These are phyloP conservation scores for Ilex asprella DNA, from an alignment of 257 asterid species.

Conservation along the genomic window DNA sequence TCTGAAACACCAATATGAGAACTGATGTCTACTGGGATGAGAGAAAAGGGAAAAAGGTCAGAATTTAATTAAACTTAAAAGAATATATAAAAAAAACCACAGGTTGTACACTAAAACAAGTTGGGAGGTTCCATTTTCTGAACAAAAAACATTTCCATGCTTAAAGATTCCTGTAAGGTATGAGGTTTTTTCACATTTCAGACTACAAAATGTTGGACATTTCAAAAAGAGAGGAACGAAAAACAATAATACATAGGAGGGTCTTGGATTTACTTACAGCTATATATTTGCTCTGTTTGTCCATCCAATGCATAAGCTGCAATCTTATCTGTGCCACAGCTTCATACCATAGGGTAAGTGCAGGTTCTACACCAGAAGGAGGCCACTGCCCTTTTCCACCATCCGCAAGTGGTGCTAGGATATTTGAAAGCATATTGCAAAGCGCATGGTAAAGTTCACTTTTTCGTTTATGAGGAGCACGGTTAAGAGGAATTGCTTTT, in stretches of 20 bases:
- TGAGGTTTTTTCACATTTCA: too few species aligned
- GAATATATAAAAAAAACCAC: too few species aligned
- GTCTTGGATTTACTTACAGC: slow-evolving; percentile 52
- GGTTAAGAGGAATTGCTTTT: slow-evolving; percentile 92
- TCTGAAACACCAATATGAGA: too few species aligned
- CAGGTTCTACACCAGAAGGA: slow-evolving; percentile 91
- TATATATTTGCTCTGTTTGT: slow-evolving; percentile 95
- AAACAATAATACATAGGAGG: background rate
- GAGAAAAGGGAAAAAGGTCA: too few species aligned
- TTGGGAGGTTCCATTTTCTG: too few species aligned
- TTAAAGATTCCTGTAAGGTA: too few species aligned
- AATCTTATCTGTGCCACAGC: slow-evolving; percentile 92
- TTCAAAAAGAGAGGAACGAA: too few species aligned
- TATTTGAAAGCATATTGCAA: slow-evolving; percentile 98
- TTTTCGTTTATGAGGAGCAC: slow-evolving; percentile 94
- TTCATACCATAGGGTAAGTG: slow-evolving; percentile 95
- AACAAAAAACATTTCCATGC: too few species aligned
- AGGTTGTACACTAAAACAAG: too few species aligned
- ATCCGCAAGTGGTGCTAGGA: slow-evolving; percentile 94
- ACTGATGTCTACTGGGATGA: too few species aligned
- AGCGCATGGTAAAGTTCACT: slow-evolving; percentile 97
- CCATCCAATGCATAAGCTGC: slow-evolving; percentile 96
- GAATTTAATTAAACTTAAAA: too few species aligned
- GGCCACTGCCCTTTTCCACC: slow-evolving; percentile 99
- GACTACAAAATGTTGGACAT: too few species aligned